Evolutionary conservation across 2,329 filamentous ascomycete genomes (phyloP).

Genomic region (Coniochaeta hoffmannii): DNA sequence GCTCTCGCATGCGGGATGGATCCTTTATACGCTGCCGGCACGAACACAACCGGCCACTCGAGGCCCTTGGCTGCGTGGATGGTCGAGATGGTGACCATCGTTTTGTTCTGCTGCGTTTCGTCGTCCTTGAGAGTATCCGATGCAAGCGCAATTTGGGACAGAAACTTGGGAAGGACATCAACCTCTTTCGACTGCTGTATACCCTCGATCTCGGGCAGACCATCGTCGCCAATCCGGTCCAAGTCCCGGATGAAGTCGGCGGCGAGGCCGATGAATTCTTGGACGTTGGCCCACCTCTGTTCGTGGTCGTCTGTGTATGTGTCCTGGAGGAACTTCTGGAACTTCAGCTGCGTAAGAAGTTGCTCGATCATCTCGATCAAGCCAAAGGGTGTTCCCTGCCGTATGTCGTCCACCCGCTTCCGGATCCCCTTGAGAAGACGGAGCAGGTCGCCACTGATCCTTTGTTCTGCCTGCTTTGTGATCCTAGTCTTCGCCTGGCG

Average conservation of each 20-base stretch:
- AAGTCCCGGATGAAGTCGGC: slow-evolving; percentile 55
- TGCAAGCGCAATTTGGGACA: slow-evolving; percentile 86
- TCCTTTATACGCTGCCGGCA: slow-evolving; percentile 82
- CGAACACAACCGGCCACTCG: slow-evolving; percentile 93
- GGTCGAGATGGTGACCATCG: slow-evolving; percentile 82
- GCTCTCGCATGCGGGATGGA: slow-evolving; percentile 84
- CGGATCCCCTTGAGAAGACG: slow-evolving; percentile 30
- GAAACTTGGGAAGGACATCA: slow-evolving; percentile 62
- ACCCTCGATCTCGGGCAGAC: slow-evolving; percentile 61
- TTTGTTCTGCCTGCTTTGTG: slow-evolving; percentile 42
- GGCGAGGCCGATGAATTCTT: slow-evolving; percentile 78
- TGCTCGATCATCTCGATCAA: slow-evolving; percentile 43
- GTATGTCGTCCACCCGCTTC: slow-evolving; percentile 21
- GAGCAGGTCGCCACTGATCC: slow-evolving; percentile 42
- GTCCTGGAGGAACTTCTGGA: slow-evolving; percentile 65
- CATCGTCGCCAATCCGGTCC: slow-evolving; percentile 42
- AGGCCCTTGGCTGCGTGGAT: slow-evolving; percentile 95
- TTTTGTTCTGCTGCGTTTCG: slow-evolving; percentile 45
- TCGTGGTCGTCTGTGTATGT: slow-evolving; percentile 70
- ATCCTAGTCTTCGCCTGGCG: slow-evolving; percentile 41
- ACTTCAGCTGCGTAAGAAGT: slow-evolving; percentile 58
- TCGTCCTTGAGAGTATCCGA: slow-evolving; percentile 65
- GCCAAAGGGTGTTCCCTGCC: slow-evolving; percentile 20
- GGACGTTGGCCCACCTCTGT: slow-evolving; percentile 77
- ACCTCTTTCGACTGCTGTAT: slow-evolving; percentile 61